Evolutionary conservation across 495 filamentous ascomycete species (phyloP), one percentile per base, ranked within the genome.

Genomic region (Lophiostoma macrostomum): DNA sequence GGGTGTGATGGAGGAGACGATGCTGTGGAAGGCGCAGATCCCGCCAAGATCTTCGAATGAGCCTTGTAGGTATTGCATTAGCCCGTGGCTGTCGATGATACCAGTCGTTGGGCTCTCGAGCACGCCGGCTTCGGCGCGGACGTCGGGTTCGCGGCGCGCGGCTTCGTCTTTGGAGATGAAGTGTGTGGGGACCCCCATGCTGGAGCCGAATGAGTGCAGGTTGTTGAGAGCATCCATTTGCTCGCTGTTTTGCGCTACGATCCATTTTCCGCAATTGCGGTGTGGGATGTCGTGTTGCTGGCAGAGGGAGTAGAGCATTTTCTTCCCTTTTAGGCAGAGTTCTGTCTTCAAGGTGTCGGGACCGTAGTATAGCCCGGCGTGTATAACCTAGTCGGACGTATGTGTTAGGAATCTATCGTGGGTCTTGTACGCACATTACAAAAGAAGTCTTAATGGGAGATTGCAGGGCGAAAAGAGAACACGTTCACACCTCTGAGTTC

Each of bases 321-420:
- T 61, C 43, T 81, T 80, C 50, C 93, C 93, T 36, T 69, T 64
- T 61, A 96, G 76, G 71, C 93, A 98, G 42, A 98, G 82, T 1
- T 69, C 68, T 0, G 93, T 90, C 69, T 98, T 98, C 13, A 96
- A 80, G 0, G 82, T 83, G 30, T 67, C 64, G 16, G 77, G 65
- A 29, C 86, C 86, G 72, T 98, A 98, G 74, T 98, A 97, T 35
- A 97, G 79, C 32, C 94, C 94, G 1, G 87, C 93, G 63, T 98
- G 93, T 50, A 97, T 95, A 34, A 97, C 91, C 86, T 88, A 53
- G n/a, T n/a, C n/a, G n/a, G n/a, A n/a, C n/a, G n/a, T 23, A 23
- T 5, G 14, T n/a, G 4, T 3, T n/a, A 10, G 8, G 13, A 12
- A n/a, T 34, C 23, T 32, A 3, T 38, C 35, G 19, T 38, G 16